Percentiles rank a stretch among this genome's conserved stretches.
These are phyloP conservation scores for Fusarium aywerte DNA, from an alignment of 2,329 filamentous ascomycete species.

Conservation along the genomic window DNA sequence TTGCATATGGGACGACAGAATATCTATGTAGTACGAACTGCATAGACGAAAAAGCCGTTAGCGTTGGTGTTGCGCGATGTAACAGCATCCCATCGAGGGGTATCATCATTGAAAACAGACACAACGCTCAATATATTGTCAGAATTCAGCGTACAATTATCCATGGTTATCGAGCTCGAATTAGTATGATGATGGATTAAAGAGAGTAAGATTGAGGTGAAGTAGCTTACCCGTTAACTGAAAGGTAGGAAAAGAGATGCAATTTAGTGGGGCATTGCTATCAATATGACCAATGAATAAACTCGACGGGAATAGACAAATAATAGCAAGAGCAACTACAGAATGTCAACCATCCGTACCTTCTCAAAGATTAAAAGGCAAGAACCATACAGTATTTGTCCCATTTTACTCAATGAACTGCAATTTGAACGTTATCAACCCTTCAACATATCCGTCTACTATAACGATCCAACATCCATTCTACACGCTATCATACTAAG, in stretches of 20 bases:
- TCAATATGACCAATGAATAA: conserved; percentile 47
- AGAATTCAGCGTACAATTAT: neutral
- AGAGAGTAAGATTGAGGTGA: neutral
- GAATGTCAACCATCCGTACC: neutral
- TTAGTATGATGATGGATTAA: neutral
- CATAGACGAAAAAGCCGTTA: conserved; percentile 57
- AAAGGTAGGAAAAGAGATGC: neutral
- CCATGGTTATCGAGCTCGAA: neutral
- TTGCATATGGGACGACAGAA: conserved; percentile 72
- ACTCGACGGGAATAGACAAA: neutral
- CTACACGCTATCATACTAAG: neutral
- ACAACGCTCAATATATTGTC: neutral
- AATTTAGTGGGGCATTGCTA: conserved; percentile 46
- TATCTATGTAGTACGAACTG: conserved; percentile 57
- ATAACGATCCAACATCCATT: neutral
- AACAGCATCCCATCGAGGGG: conserved; percentile 53
- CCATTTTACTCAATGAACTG: neutral
- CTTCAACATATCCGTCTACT: neutral
- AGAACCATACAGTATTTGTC: neutral
- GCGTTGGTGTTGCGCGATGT: conserved; percentile 50
- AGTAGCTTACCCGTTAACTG: neutral
- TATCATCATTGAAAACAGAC: conserved; percentile 47
- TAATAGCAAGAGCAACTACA: neutral
- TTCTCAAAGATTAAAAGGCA: neutral
- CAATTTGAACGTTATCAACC: neutral